Evolutionary conservation across 2,329 filamentous ascomycete species (phyloP), one percentile per base, ranked within the genome.

Genomic region (Aureobasidium vineae): DNA sequence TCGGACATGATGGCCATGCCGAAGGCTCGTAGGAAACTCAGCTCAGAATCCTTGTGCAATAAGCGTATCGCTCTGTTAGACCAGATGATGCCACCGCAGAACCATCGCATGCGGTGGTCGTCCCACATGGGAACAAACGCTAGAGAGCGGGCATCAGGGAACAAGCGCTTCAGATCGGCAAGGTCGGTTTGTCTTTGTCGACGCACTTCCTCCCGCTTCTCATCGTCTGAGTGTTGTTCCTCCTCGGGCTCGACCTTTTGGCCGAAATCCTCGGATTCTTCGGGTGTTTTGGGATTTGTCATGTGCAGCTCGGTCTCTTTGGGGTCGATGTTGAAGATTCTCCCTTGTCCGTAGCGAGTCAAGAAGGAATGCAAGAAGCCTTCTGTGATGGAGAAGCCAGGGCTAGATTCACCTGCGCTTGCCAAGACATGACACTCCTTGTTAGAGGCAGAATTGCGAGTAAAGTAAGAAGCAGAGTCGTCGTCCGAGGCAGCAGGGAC

Each of bases 111-210:
- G 16, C 73, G 65, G 15, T 78, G 78, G 15, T 79, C 77, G 70
- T 85, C 83, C 82, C 82, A 85, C 19, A 85, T 72, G 0, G 82
- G 82, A 3, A 84, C 74, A 50, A 85, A 81, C 2, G 83, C 76
- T 2, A 85, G 74, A 50, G 82, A 81, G 0, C 77, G 75, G 2
- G 79, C 79, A 38, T 73, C 72, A 1, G 80, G 80, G 53, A 84
- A 82, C 66, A 66, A 28, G 16, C 33, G 31, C 15, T 36, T 57
- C 36, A 69, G 43, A 0, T 63, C 26, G 1, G 15, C 23, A 11
- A 67, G 6, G 15, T 67, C 65, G 5, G 6, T 19, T 23, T 40
- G 10, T 50, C 65, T 63, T 19, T 63, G 56, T 56, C 7, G n/a
- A 11, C 56, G 57, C 38, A 47, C 49, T 47, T 54, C n/a, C 21